Conservation (phyloP, 2,329 filamentous ascomycete species). For the Beauveria rudraprayagi region DNA sequence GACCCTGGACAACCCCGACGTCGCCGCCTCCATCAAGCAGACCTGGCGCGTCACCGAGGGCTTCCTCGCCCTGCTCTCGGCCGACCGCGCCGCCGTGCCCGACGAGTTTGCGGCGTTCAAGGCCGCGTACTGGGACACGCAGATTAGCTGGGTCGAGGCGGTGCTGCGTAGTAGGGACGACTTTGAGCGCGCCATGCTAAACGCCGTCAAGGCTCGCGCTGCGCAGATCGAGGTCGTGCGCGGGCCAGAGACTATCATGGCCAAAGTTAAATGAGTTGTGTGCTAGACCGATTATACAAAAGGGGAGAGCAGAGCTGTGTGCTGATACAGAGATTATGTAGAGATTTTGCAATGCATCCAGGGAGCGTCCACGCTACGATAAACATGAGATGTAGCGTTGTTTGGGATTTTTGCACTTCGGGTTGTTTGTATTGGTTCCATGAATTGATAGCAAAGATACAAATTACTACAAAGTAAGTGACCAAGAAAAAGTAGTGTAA, state of each 20-base stretch:
- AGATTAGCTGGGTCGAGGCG: conserved; percentile 91
- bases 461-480: neutral
- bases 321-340: too few species aligned
- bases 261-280: conserved; percentile 47
- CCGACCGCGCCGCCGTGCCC: conserved; percentile 64
- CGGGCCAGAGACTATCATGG: conserved; percentile 88
- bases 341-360: neutral
- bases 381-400: too few species aligned
- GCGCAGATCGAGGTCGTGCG: conserved; percentile 75
- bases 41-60: conserved; percentile 88
- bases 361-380: neutral
- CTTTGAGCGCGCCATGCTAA: conserved; percentile 86
- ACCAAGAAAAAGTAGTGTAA: neutral
- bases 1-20: conserved; percentile 59
- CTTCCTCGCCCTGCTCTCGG: conserved; percentile 71
- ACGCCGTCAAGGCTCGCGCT: conserved; percentile 79
- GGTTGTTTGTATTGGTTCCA: neutral
- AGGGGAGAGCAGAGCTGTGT: neutral
- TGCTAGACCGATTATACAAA: neutral
- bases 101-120: conserved; percentile 81
- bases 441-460: neutral
- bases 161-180: conserved; percentile 82
- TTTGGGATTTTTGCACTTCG: neutral
- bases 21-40: conserved; percentile 63
- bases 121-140: conserved; percentile 82